Percentiles rank a stretch among this genome's conserved stretches.
These are phyloP conservation scores for Colletotrichum godetiae DNA, from an alignment of 2,329 filamentous ascomycete genomes.

Conservation along the genomic window DNA sequence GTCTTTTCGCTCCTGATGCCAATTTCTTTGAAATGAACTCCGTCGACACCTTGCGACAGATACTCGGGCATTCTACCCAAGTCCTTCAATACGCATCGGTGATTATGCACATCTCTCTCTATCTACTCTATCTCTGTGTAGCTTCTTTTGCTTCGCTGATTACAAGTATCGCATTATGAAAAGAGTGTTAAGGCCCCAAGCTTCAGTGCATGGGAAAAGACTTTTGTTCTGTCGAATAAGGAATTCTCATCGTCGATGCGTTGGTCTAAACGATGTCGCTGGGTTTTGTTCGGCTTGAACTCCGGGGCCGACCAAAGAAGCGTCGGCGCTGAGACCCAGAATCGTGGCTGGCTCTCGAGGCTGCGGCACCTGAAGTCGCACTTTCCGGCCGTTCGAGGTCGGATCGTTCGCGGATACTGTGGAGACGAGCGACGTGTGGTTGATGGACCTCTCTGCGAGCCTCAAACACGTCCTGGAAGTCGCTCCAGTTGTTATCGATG, in stretches of 20 bases:
- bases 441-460: conserved; percentile 50
- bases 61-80: neutral
- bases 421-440: conserved; percentile 40
- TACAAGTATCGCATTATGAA: conserved; percentile 26
- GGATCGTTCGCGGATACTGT: conserved; percentile 33
- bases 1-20: neutral
- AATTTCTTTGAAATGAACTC: conserved; percentile 7
- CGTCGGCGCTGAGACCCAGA: conserved; percentile 24
- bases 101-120: neutral
- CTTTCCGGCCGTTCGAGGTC: conserved; percentile 22
- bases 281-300: conserved; percentile 13
- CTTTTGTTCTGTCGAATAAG: neutral
- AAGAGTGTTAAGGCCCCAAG: neutral
- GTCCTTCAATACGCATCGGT: neutral
- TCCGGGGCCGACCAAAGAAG: conserved; percentile 28
- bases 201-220: neutral
- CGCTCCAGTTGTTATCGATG: conserved; percentile 46
- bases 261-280: conserved; percentile 21
- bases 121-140: neutral
- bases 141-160: conserved; percentile 17
- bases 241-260: neutral
- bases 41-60: neutral
- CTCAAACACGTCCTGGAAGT: conserved; percentile 60
- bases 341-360: conserved; percentile 14
- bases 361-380: conserved; percentile 6